Evolutionary conservation across 495 filamentous ascomycete genomes (phyloP).

Genomic region (Trichoderma asperelloides): DNA sequence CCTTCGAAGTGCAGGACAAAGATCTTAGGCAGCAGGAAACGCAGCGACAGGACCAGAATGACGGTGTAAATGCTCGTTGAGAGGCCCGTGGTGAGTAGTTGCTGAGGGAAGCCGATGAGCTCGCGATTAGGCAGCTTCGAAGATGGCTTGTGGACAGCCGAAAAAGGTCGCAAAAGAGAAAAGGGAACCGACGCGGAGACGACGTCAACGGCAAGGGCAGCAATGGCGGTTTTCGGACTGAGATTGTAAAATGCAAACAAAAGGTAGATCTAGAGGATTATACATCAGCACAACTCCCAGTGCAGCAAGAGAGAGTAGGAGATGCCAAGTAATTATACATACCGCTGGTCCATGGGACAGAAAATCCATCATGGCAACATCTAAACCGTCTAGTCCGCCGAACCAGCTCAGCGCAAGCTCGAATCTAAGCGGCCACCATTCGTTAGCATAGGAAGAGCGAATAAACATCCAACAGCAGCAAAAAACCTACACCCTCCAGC

Average conservation of each 20-base stretch:
- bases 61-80: slow-evolving; percentile 60
- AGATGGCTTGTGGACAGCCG: slow-evolving; percentile 49
- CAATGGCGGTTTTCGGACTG: slow-evolving; percentile 44
- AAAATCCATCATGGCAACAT: slow-evolving; percentile 57
- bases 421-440: slow-evolving; percentile 28
- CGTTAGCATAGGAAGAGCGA: not conserved
- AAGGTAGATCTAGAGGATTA: slow-evolving; percentile 46
- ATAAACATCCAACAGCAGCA: not conserved
- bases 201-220: slow-evolving; percentile 54
- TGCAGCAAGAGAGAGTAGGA: not conserved
- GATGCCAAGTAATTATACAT: slow-evolving; percentile 18
- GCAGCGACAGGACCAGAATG: slow-evolving; percentile 52
- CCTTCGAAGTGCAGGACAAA: slow-evolving; percentile 62
- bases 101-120: slow-evolving; percentile 58
- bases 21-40: slow-evolving; percentile 54
- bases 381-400: slow-evolving; percentile 60
- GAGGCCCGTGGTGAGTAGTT: slow-evolving; percentile 53
- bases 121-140: slow-evolving; percentile 55
- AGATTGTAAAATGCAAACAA: slow-evolving; percentile 65
- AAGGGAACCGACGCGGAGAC: slow-evolving; percentile 62
- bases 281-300: slow-evolving; percentile 8
- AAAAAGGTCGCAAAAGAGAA: slow-evolving; percentile 54
- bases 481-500: slow-evolving; percentile 50
- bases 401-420: slow-evolving; percentile 65
- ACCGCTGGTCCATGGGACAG: slow-evolving; percentile 63